These are phyloP conservation scores for Babesia ovis DNA, from an alignment of 169 alveolate species.

Conservation along the genomic window DNA sequence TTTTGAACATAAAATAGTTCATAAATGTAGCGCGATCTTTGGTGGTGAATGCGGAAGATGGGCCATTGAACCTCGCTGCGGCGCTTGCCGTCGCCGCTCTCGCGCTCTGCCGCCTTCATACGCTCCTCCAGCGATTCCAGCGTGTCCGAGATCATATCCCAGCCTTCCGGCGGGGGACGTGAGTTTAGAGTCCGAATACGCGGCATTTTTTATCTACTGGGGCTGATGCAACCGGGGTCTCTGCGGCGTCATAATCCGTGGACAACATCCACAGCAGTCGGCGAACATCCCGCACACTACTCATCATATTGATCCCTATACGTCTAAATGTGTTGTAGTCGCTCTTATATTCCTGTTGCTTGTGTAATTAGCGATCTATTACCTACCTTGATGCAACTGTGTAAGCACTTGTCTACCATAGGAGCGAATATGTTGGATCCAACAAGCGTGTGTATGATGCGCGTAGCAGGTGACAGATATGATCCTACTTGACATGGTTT, in stretches of 20 bases:
- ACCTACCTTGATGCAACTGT: slow-evolving; percentile 24
- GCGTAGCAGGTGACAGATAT: slow-evolving; percentile 1
- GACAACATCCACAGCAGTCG: not conserved
- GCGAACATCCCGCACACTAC: slow-evolving; percentile 10
- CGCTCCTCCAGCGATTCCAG: slow-evolving; percentile 89
- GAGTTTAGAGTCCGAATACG: slow-evolving; percentile 77
- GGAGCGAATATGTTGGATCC: slow-evolving; percentile 8
- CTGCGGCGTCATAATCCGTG: not conserved
- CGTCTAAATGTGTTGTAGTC: not conserved
- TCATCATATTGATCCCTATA: not conserved
- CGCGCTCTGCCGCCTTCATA: slow-evolving; percentile 95
- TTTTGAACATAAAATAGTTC: slow-evolving; percentile 90
- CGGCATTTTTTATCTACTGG: slow-evolving; percentile 46
- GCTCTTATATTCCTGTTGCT: not conserved
- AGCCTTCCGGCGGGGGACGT: slow-evolving; percentile 91
- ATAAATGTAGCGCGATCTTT: slow-evolving; percentile 93
- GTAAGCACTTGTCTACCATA: slow-evolving; percentile 2
- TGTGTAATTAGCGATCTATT: not conserved
- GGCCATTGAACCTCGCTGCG: slow-evolving; percentile 97
- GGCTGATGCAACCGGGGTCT: not conserved
- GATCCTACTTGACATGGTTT: slow-evolving; percentile 20
- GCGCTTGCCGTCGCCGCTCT: slow-evolving; percentile 92
- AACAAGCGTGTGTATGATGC: slow-evolving; percentile 13
- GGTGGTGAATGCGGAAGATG: slow-evolving; percentile 93
- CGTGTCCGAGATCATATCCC: slow-evolving; percentile 92